These are phyloP conservation scores for Coelastrella sp. DNA, from an alignment of 139 green algal species.

Conservation along the genomic window DNA sequence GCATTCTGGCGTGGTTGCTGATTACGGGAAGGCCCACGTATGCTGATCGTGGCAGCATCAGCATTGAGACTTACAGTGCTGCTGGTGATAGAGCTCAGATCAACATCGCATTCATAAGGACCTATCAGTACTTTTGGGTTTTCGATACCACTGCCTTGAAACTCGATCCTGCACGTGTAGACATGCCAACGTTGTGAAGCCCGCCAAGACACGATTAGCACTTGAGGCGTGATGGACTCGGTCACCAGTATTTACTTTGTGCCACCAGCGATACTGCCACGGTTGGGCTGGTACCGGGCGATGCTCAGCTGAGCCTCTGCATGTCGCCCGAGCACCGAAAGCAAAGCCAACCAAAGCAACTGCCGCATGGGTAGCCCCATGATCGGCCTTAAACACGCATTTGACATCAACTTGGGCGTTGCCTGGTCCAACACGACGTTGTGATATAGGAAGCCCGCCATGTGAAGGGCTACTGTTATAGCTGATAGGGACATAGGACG, in stretches of 20 bases:
- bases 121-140: neutral
- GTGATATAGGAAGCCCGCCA: no score
- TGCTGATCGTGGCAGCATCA: neutral
- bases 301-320: neutral
- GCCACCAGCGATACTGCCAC: neutral
- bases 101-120: conserved; percentile 12
- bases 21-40: no score
- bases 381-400: neutral
- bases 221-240: neutral
- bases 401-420: no score
- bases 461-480: no score
- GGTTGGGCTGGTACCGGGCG: neutral
- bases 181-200: neutral
- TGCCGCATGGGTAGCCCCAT: neutral
- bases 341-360: neutral
- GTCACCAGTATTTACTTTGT: neutral
- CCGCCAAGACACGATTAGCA: neutral
- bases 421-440: no score
- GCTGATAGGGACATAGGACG: no score
- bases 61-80: neutral
- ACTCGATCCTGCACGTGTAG: conserved; percentile 1
- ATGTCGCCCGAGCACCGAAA: neutral
- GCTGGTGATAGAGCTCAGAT: neutral
- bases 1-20: no score
- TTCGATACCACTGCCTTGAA: neutral